phyloP scores from a whole-genome alignment of 192 early-diverging fungal species.

The Lobulomyces angularis region DNA sequence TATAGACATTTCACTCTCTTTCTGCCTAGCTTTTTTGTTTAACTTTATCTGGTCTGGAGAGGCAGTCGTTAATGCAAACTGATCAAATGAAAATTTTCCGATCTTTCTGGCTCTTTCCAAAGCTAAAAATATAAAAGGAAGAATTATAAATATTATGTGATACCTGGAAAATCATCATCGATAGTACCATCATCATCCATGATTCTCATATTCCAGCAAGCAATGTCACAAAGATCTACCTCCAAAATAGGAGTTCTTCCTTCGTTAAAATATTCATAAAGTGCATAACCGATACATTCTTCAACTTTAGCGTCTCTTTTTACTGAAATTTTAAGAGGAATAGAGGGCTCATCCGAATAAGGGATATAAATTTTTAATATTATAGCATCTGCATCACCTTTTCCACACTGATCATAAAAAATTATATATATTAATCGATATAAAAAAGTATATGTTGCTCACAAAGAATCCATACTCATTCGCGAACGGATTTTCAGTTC shows the following conservation, averaged over 20 bases:
- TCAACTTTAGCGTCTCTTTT: constrained; percentile 73
- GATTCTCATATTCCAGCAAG: constrained; percentile 80
- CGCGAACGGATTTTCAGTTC: constrained; percentile 28
- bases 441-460: constrained; percentile 6
- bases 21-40: not conserved
- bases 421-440: constrained; percentile 3
- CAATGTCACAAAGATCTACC: constrained; percentile 48
- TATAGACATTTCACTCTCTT: not conserved
- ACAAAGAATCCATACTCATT: constrained; percentile 27
- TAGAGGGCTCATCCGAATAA: constrained; percentile 12
- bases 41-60: constrained; percentile 4
- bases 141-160: not conserved
- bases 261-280: constrained; percentile 78
- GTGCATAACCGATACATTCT: constrained; percentile 83
- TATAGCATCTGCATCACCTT: constrained; percentile 24
- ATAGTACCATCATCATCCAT: constrained; percentile 91
- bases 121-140: constrained; percentile 29
- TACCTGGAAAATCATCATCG: constrained; percentile 92
- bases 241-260: constrained; percentile 49
- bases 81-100: constrained; percentile 73
- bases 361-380: constrained; percentile 27
- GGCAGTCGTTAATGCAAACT: constrained; percentile 63
- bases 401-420: constrained; percentile 17
- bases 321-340: constrained; percentile 52
- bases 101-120: constrained; percentile 80